A percentile compares a stretch with the other conserved stretches of the same genome.
Evolutionary conservation across 75 land plant species (phyloP).

Genomic region (Larix kaempferi): DNA sequence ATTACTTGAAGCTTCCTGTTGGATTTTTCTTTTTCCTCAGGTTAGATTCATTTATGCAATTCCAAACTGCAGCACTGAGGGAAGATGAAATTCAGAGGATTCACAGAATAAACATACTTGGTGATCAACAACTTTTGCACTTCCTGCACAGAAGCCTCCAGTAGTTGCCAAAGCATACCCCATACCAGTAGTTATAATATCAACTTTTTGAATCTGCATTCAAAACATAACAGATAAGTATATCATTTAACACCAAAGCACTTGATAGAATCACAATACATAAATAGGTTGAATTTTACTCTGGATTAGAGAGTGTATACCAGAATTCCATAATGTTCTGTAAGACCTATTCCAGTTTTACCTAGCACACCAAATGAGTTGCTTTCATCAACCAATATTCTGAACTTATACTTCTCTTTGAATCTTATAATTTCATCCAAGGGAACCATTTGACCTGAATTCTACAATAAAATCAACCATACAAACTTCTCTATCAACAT

Average conservation of each 20-base stretch:
- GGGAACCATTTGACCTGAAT: conserved; percentile 93
- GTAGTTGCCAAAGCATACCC: conserved; percentile 91
- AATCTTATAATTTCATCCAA: conserved; percentile 76
- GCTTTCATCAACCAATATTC: conserved; percentile 89
- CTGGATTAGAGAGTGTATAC: conserved; percentile 32
- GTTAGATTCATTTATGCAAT: too few species aligned
- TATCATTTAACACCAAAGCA: neutral
- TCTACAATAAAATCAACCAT: conserved; percentile 39
- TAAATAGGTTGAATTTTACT: neutral
- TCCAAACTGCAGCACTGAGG: too few species aligned
- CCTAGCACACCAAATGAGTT: conserved; percentile 97
- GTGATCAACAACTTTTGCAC: conserved; percentile 87
- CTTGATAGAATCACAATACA: neutral
- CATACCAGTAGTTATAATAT: conserved; percentile 92
- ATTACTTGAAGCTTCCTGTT: too few species aligned
- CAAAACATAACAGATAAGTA: neutral
- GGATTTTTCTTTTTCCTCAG: too few species aligned
- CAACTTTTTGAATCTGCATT: conserved; percentile 83
- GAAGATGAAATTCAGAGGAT: too few species aligned
- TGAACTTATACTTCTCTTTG: conserved; percentile 83
- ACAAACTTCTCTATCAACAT: too few species aligned
- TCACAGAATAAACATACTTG: conserved; percentile 43
- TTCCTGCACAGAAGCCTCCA: conserved; percentile 98
- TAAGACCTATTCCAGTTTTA: conserved; percentile 77
- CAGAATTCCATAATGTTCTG: conserved; percentile 75